Evolutionary conservation across 2,329 filamentous ascomycete genomes (phyloP).

Genomic region (Diplodia scrobiculata): DNA sequence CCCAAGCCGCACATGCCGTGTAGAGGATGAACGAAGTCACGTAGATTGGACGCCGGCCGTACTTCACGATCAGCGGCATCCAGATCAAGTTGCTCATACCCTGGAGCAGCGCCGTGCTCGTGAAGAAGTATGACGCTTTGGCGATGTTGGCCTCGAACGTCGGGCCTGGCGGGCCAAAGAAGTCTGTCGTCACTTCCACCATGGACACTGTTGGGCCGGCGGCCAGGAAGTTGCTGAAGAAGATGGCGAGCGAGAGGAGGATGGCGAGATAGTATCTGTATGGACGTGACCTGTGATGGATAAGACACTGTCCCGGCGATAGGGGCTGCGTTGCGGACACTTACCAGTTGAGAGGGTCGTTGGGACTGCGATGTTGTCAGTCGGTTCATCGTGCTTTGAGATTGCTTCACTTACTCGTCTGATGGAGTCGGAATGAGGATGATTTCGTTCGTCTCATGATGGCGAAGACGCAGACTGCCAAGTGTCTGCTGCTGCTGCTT

Average conservation of each 20-base stretch:
- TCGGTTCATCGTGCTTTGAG: slow-evolving; percentile 38
- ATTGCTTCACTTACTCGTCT: background rate
- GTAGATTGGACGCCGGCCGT: slow-evolving; percentile 43
- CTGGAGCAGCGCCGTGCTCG: slow-evolving; percentile 54
- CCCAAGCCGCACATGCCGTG: slow-evolving; percentile 33
- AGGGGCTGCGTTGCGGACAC: slow-evolving; percentile 35
- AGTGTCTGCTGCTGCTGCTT: slow-evolving; percentile 26
- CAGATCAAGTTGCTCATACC: slow-evolving; percentile 47
- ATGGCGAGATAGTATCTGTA: slow-evolving; percentile 56
- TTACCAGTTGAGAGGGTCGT: slow-evolving; percentile 60
- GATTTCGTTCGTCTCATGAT: slow-evolving; percentile 49
- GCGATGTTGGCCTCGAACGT: slow-evolving; percentile 45
- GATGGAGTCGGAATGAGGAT: slow-evolving; percentile 57
- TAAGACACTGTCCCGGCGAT: background rate
- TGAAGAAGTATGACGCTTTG: slow-evolving; percentile 58
- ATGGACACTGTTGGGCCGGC: slow-evolving; percentile 59
- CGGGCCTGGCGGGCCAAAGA: slow-evolving; percentile 46
- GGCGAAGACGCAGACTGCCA: slow-evolving; percentile 29
- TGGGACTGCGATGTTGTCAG: slow-evolving; percentile 38
- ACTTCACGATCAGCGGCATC: slow-evolving; percentile 46
- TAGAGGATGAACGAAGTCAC: slow-evolving; percentile 35
- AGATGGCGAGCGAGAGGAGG: slow-evolving; percentile 57
- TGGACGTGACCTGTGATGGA: slow-evolving; percentile 38
- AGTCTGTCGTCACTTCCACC: slow-evolving; percentile 49
- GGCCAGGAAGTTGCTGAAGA: slow-evolving; percentile 60